Evolutionary conservation across 306 rosid genomes (phyloP).

Genomic region (Fragaria iinumae): DNA sequence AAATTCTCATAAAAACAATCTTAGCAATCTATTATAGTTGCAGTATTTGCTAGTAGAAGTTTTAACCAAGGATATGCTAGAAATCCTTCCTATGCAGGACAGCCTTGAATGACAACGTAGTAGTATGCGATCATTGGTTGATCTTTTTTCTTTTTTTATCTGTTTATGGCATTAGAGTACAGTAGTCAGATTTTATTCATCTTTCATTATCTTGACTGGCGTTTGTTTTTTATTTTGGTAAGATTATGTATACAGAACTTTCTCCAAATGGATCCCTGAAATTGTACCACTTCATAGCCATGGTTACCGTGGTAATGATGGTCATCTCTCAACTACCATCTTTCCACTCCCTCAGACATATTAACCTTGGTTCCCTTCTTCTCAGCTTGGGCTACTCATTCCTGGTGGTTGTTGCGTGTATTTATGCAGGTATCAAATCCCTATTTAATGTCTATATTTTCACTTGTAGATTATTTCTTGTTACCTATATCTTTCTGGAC

Average conservation of each 20-base stretch:
- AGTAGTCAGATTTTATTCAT: not conserved
- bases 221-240: not conserved
- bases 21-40: not conserved
- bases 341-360: slow-evolving; percentile 83
- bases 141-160: not conserved
- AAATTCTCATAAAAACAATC: not conserved
- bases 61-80: not conserved
- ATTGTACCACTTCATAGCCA: slow-evolving; percentile 83
- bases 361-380: slow-evolving; percentile 70
- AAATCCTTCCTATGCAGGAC: not conserved
- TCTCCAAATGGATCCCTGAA: slow-evolving; percentile 71
- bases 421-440: slow-evolving; percentile 54
- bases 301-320: slow-evolving; percentile 84
- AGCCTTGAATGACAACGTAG: not conserved
- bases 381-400: slow-evolving; percentile 75
- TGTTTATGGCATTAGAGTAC: not conserved
- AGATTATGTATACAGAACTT: slow-evolving; percentile 74
- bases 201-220: not conserved
- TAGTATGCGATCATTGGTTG: not conserved
- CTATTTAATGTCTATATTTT: not conserved
- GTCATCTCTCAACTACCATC: slow-evolving; percentile 80
- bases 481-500: not conserved
- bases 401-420: slow-evolving; percentile 70
- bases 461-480: not conserved
- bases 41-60: not conserved